Base-by-base conservation (phyloP, 1,139 yeast genomes). In the Candida pseudocylindracea region DNA sequence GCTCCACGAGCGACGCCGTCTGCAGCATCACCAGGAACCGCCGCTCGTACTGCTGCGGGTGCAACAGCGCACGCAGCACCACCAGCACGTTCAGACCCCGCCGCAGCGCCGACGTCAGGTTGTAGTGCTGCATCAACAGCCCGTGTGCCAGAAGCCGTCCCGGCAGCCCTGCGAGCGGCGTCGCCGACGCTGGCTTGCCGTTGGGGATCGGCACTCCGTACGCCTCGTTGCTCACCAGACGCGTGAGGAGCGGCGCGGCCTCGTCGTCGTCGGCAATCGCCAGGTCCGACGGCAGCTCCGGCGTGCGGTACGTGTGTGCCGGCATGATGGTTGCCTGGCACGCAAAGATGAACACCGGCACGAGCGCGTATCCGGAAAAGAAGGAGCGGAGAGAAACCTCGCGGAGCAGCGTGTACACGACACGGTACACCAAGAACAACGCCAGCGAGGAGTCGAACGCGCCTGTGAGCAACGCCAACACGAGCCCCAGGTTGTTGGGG, bases 251-350 rank as follows among this genome's bases (percentile, higher is more conserved):
- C 35, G 50, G 51, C 3, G 72, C 73, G 2, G 63, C 52, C 42
- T 73, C 80, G 50, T 74, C 81, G 24, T 73, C 58, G 11, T 79
- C 80, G 33, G 74, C 74, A 43, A 72, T 73, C 7, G 71, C 70
- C 34, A 74, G 60, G 42, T 72, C 71, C 20, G 76, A 76, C 36
- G 74, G 60, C 1, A 69, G 63, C 2, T 72, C 80, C 30, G 69
- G 56, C 1, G 85, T 72, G 45, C 75, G 75, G 51, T 79, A 79
- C 2, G 85, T 71, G 32, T 67, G 65, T 20, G 46, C 54, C 7
- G 95, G 95, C 94, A 85, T 81, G 26, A 83, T 55, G 29, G 70
- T 58, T 8, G 74, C 29, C 49, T 81, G 93, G 42, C 88, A 78
- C 1, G 69, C 30, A 10, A 78, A 51, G 32, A 83, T 80, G 46